Percentiles rank a stretch among this genome's conserved stretches.
Evolutionary conservation across 2,329 filamentous ascomycete genomes (phyloP).

Genomic region (Plenodomus biglobosus): DNA sequence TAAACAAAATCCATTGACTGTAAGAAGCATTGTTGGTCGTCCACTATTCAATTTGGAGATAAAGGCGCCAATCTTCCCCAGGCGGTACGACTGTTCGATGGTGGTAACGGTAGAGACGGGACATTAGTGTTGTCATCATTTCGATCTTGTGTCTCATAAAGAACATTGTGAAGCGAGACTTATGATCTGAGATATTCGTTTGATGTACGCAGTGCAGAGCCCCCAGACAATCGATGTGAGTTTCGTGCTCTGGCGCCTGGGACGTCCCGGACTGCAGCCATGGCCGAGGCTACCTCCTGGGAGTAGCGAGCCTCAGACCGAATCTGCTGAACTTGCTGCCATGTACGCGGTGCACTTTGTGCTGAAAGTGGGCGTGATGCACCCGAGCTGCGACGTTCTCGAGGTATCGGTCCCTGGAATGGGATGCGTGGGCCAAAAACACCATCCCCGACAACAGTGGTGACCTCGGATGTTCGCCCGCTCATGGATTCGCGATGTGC

Average conservation of each 20-base stretch:
- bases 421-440: not conserved
- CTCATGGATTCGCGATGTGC: conserved; percentile 4
- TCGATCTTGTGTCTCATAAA: not conserved
- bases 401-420: not conserved
- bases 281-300: conserved; percentile 7
- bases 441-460: not conserved
- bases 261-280: conserved; percentile 6
- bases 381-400: conserved; percentile 4
- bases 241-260: conserved; percentile 1
- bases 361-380: conserved; percentile 9
- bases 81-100: no score
- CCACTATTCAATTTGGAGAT: no score
- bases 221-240: conserved; percentile 4
- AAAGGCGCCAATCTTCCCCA: no score
- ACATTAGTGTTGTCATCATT: not conserved
- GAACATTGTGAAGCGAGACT: not conserved
- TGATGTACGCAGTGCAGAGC: not conserved
- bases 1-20: no score
- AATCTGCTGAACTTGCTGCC: conserved; percentile 8
- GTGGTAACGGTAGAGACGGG: no score
- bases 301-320: conserved; percentile 9
- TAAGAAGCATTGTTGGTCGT: no score
- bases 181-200: not conserved
- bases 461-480: not conserved
- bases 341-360: conserved; percentile 2